phyloP scores from a whole-genome alignment of 2,329 filamentous ascomycete species.

The Simplicillium sp. region DNA sequence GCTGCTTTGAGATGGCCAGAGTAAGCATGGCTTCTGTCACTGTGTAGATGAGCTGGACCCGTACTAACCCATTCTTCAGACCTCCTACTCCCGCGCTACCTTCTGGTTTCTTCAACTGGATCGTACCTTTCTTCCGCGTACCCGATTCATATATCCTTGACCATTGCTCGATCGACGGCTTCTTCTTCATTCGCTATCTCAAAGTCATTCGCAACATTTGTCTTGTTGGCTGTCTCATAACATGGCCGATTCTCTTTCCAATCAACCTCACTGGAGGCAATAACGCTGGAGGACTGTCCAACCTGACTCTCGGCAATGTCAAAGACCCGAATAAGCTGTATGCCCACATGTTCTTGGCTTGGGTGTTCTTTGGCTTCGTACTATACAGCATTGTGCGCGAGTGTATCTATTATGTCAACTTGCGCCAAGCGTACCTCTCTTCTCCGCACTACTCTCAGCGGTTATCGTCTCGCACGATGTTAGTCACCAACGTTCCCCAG shows the following conservation, averaged over 20 bases:
- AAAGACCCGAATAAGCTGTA: conserved; percentile 54
- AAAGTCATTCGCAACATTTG: conserved; percentile 69
- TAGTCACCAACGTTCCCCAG: conserved; percentile 80
- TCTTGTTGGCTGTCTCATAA: conserved; percentile 73
- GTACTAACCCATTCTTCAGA: conserved; percentile 17
- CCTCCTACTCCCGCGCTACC: conserved; percentile 51
- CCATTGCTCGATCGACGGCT: conserved; percentile 86
- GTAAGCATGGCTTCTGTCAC: conserved; percentile 14
- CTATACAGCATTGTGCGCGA: conserved; percentile 84
- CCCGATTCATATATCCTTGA: conserved; percentile 75
- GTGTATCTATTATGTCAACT: conserved; percentile 82
- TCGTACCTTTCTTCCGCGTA: conserved; percentile 55
- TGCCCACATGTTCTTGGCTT: conserved; percentile 72
- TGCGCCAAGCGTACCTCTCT: conserved; percentile 88
- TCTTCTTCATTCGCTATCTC: conserved; percentile 71
- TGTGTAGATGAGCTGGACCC: conserved; percentile 11
- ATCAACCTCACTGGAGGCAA: conserved; percentile 77
- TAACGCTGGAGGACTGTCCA: conserved; percentile 56
- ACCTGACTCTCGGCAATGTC: conserved; percentile 73
- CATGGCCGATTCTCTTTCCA: conserved; percentile 80
- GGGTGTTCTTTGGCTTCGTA: conserved; percentile 74
- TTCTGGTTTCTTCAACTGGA: conserved; percentile 56
- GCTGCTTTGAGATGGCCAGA: conserved; percentile 35
- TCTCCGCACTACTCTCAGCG: conserved; percentile 74
- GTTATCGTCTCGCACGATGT: conserved; percentile 81